phyloP scores from a whole-genome alignment of 352 stramenopile genomes.

The Pythium aristosporum region DNA sequence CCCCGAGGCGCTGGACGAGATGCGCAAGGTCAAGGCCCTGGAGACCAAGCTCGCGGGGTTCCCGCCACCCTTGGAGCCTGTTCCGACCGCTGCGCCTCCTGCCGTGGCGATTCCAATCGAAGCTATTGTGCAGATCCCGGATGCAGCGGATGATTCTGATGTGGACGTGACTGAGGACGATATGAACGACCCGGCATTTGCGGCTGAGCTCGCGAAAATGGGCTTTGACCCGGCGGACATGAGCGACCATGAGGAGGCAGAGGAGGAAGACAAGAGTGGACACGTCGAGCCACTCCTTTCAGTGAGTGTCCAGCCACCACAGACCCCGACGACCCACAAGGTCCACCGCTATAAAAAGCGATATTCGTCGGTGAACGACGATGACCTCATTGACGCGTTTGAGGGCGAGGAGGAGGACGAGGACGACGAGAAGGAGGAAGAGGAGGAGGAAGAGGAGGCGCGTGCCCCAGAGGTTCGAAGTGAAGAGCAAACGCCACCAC shows the following conservation, averaged over 20 bases:
- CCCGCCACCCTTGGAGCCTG: background rate
- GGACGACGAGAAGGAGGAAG: background rate
- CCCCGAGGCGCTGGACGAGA: conserved; percentile 46
- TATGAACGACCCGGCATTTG: conserved; percentile 55
- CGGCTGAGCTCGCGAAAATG: conserved; percentile 43
- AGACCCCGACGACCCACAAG: background rate
- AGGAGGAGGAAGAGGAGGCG: background rate
- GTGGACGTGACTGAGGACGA: conserved; percentile 60
- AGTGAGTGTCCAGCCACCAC: background rate
- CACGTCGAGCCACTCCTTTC: background rate
- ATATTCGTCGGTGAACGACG: conserved; percentile 39
- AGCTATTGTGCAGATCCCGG: background rate
- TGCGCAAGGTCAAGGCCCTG: conserved; percentile 63
- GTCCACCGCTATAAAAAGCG: background rate
- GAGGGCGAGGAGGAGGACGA: conserved; percentile 47
- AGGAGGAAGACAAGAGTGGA: background rate
- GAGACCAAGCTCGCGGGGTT: conserved; percentile 33
- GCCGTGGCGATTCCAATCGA: background rate
- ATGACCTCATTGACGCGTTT: conserved; percentile 70
- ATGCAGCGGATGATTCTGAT: conserved; percentile 24
- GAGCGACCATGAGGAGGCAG: background rate
- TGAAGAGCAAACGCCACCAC: background rate
- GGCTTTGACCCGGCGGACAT: conserved; percentile 26
- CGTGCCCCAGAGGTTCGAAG: background rate
- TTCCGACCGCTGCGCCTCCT: background rate